phyloP scores from a whole-genome alignment of 1,284 basidiomycete genomes.

The Macrocybe sp. region DNA sequence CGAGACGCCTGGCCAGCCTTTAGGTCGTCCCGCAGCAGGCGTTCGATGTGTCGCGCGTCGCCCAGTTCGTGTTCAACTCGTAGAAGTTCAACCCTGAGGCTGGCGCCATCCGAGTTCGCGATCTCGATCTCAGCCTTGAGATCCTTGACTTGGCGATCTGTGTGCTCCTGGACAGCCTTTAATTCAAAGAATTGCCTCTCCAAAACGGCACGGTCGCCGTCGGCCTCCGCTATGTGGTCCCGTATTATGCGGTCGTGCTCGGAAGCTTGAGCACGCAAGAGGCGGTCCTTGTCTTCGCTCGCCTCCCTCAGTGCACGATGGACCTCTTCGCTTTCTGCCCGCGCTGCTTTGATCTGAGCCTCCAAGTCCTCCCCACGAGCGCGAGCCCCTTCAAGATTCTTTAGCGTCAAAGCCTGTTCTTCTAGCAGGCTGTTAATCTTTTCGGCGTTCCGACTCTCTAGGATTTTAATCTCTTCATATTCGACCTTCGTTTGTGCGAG shows the following conservation, averaged over 20 bases:
- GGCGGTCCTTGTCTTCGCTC: slow-evolving; percentile 68
- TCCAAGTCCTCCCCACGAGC: slow-evolving; percentile 69
- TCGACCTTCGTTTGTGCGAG: slow-evolving; percentile 57
- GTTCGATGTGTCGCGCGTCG: slow-evolving; percentile 57
- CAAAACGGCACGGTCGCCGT: slow-evolving; percentile 85
- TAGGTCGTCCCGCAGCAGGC: slow-evolving; percentile 58
- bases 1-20: slow-evolving; percentile 55
- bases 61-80: slow-evolving; percentile 63
- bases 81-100: slow-evolving; percentile 68
- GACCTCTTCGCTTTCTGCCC: slow-evolving; percentile 65
- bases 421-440: slow-evolving; percentile 65
- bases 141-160: slow-evolving; percentile 58
- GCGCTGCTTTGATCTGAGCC: slow-evolving; percentile 61
- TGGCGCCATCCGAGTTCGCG: slow-evolving; percentile 56
- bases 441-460: slow-evolving; percentile 61
- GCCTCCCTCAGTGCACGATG: slow-evolving; percentile 62
- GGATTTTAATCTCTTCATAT: slow-evolving; percentile 67
- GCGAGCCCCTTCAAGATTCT: slow-evolving; percentile 71
- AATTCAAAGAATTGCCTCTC: slow-evolving; percentile 83
- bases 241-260: slow-evolving; percentile 83
- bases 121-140: slow-evolving; percentile 52
- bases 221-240: slow-evolving; percentile 86
- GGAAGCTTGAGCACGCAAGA: slow-evolving; percentile 67
- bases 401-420: slow-evolving; percentile 67
- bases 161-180: slow-evolving; percentile 55